A percentile compares a stretch with the other conserved stretches of the same genome.
Evolutionary conservation across 2,329 filamentous ascomycete species (phyloP).

Genomic region (Penicillium expansum): DNA sequence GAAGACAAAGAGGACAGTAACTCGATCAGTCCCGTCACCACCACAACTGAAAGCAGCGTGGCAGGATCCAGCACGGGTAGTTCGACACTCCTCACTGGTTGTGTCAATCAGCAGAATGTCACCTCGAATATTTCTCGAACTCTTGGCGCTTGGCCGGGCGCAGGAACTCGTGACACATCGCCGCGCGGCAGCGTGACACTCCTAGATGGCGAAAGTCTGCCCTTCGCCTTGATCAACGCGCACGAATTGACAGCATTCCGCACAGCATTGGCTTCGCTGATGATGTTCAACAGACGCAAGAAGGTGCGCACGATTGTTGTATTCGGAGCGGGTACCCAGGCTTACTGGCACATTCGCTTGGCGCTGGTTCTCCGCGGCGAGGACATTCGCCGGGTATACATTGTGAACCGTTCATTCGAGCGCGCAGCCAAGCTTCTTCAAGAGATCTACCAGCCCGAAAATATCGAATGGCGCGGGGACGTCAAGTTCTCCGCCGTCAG

Average conservation of each 20-base stretch:
- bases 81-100: conserved; percentile 31
- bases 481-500: conserved; percentile 70
- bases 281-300: conserved; percentile 63
- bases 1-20: conserved; percentile 20
- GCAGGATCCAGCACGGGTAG: conserved; percentile 23
- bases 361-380: conserved; percentile 64
- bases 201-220: conserved; percentile 56
- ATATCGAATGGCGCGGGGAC: conserved; percentile 60
- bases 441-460: conserved; percentile 53
- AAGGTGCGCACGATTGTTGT: conserved; percentile 73
- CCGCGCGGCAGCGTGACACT: conserved; percentile 59
- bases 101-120: conserved; percentile 31
- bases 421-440: conserved; percentile 49
- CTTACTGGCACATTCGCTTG: conserved; percentile 90
- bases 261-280: conserved; percentile 60
- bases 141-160: conserved; percentile 35
- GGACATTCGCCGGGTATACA: conserved; percentile 75
- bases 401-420: conserved; percentile 68
- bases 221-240: conserved; percentile 63
- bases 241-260: conserved; percentile 68
- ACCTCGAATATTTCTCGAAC: conserved; percentile 28
- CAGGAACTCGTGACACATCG: conserved; percentile 44
- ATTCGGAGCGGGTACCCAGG: conserved; percentile 85
- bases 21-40: not conserved
- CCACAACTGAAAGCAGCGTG: conserved; percentile 8